phyloP scores from a whole-genome alignment of 2,329 filamentous ascomycete genomes.

The Aspergillus transmontanensis region DNA sequence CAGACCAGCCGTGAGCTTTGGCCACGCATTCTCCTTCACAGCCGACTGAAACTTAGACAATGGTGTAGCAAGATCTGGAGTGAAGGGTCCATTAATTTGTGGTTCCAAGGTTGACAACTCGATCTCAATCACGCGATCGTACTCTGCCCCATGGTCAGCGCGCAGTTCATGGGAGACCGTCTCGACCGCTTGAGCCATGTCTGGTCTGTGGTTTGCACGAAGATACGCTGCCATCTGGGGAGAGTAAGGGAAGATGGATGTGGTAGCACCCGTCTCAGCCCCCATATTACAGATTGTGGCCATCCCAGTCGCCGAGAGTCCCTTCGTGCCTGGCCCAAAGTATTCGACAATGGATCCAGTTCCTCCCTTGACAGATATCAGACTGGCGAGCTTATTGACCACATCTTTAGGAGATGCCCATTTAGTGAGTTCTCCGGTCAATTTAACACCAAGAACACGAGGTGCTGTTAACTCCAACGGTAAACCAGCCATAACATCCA shows the following conservation, averaged over 20 bases:
- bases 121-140: slow-evolving; percentile 95
- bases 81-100: slow-evolving; percentile 98
- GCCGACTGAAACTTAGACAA: slow-evolving; percentile 96
- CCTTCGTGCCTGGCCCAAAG: slow-evolving; percentile 70
- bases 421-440: slow-evolving; percentile 84
- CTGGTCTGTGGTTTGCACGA: slow-evolving; percentile 89
- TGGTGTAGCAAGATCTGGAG: slow-evolving; percentile 93
- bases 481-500: slow-evolving; percentile 96
- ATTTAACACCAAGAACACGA: slow-evolving; percentile 93
- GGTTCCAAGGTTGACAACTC: slow-evolving; percentile 94
- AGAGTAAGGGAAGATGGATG: slow-evolving; percentile 87
- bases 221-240: slow-evolving; percentile 84
- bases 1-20: slow-evolving; percentile 91
- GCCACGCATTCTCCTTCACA: slow-evolving; percentile 93
- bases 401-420: slow-evolving; percentile 98
- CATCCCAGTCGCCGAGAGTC: slow-evolving; percentile 81
- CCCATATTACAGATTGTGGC: slow-evolving; percentile 76
- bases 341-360: slow-evolving; percentile 75
- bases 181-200: slow-evolving; percentile 88
- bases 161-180: slow-evolving; percentile 81
- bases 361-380: slow-evolving; percentile 95
- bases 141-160: slow-evolving; percentile 87
- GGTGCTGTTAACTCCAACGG: slow-evolving; percentile 99
- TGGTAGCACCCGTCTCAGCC: slow-evolving; percentile 72
- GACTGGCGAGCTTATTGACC: slow-evolving; percentile 95